Conservation (phyloP, 768 basidiomycete genomes). For the Termitomyces sp. region DNA sequence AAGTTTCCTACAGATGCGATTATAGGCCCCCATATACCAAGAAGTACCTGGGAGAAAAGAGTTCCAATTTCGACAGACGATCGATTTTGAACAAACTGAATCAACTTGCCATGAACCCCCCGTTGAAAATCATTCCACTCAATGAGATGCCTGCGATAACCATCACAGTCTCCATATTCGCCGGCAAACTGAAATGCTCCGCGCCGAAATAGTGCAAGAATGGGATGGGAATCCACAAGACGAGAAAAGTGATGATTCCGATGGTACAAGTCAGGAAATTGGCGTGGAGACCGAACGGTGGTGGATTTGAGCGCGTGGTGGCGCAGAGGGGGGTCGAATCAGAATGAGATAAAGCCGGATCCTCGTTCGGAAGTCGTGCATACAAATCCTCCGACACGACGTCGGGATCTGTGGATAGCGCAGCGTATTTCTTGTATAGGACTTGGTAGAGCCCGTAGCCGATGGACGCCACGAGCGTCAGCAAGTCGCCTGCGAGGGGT, state of each 20-base stretch:
- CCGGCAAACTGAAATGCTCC: conserved; percentile 66
- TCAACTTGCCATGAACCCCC: conserved; percentile 71
- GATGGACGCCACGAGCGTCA: conserved; percentile 69
- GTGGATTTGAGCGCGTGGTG: conserved; percentile 31
- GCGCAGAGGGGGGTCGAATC: background rate
- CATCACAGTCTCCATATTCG: conserved; percentile 33
- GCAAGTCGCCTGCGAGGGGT: conserved; percentile 65
- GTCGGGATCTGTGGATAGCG: conserved; percentile 62
- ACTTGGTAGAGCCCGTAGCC: conserved; percentile 79
- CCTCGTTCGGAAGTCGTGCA: conserved; percentile 33
- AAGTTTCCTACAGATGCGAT: conserved; percentile 85
- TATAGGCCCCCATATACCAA: conserved; percentile 86
- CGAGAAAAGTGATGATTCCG: conserved; percentile 67
- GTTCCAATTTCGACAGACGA: conserved; percentile 1
- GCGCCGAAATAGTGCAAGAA: conserved; percentile 60
- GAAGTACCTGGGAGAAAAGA: conserved; percentile 47
- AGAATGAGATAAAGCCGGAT: conserved; percentile 8
- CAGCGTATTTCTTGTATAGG: conserved; percentile 74
- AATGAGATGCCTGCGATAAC: conserved; percentile 65
- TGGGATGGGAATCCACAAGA: conserved; percentile 78
- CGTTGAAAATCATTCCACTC: conserved; percentile 75
- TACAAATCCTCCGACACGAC: conserved; percentile 36
- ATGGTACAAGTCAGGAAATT: conserved; percentile 77
- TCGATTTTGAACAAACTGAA: background rate
- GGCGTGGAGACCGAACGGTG: conserved; percentile 81